Base-by-base conservation (phyloP, 2,329 filamentous ascomycete species). In the Colletotrichum limetticola region DNA sequence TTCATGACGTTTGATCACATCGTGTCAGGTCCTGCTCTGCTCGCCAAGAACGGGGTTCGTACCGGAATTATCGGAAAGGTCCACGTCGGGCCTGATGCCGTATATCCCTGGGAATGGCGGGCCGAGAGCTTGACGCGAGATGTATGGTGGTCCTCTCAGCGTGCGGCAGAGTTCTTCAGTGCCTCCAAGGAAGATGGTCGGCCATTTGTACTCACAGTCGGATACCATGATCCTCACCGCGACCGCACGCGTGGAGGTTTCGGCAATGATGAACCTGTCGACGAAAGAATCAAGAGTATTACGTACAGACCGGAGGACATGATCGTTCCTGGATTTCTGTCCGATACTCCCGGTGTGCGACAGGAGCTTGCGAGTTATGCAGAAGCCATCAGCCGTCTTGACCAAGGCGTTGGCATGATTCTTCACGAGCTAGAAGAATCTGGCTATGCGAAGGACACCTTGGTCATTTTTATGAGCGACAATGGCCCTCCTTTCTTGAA, bases 401-500 rank as follows among this genome's bases (percentile, higher is more conserved):
- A 67, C n/a, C 55, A 67, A 32, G 64, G 53, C 24, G 35, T 67
- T 26, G 64, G 64, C 35, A 57, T 59, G 28, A 60, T 67, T 3
- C 55, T 67, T 16, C 14, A 35, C 2, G 42, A 49, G 42, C 42
- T 49, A 8, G 19, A 49, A 49, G 42, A 49, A 19, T 49, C 19
- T 11, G 42, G 56, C 2, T 24, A 58, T 4, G 74, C 85, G 30
- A 85, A 86, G 65, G 72, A 79, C 37, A 88, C 85, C 0, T 73
- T 87, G 14, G 82, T 87, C 3, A 74, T 87, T 4, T 86, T 88
- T 67, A 74, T 85, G 4, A 86, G 84, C 71, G 86, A 88, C 67
- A 88, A 88, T 52, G 86, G 86, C 0, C 80, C 85, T 1, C 85
- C 85, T 0, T 87, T 88, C 72, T 75, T 88, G 72, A 88, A 88